These are phyloP conservation scores for Cystobasidium tubakii DNA, from an alignment of 768 basidiomycete species.

Conservation along the genomic window DNA sequence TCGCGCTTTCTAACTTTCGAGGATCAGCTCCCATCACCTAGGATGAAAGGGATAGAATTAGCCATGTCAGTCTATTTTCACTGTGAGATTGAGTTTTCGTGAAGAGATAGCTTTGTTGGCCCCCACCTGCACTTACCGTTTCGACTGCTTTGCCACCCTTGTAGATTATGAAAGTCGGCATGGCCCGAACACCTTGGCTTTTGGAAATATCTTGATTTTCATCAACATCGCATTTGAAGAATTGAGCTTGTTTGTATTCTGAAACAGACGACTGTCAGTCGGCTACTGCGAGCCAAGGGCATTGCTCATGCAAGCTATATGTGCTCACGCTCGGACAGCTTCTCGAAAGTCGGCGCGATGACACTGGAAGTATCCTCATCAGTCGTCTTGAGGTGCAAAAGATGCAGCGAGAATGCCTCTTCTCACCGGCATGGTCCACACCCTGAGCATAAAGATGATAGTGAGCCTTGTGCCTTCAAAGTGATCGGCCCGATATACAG, in stretches of 20 bases:
- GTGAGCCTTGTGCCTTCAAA: neutral
- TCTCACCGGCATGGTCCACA: constrained; percentile 23
- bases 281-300: no score
- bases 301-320: neutral
- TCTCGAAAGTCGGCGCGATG: constrained; percentile 71
- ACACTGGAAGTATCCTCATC: constrained; percentile 65
- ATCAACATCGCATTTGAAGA: constrained; percentile 66
- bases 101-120: neutral
- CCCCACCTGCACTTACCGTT: neutral
- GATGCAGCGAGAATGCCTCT: neutral
- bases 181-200: constrained; percentile 63
- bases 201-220: constrained; percentile 63
- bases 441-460: neutral
- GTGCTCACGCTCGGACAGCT: constrained; percentile 56
- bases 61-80: no score
- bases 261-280: no score
- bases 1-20: constrained; percentile 22
- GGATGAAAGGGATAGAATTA: neutral
- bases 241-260: constrained; percentile 65
- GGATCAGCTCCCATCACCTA: constrained; percentile 31
- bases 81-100: neutral
- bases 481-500: neutral
- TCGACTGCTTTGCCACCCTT: constrained; percentile 27
- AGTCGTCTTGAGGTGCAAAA: neutral
- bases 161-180: constrained; percentile 50